Conservation (phyloP, 2,329 filamentous ascomycete species). For the Sporothrix pseudoabietina region DNA sequence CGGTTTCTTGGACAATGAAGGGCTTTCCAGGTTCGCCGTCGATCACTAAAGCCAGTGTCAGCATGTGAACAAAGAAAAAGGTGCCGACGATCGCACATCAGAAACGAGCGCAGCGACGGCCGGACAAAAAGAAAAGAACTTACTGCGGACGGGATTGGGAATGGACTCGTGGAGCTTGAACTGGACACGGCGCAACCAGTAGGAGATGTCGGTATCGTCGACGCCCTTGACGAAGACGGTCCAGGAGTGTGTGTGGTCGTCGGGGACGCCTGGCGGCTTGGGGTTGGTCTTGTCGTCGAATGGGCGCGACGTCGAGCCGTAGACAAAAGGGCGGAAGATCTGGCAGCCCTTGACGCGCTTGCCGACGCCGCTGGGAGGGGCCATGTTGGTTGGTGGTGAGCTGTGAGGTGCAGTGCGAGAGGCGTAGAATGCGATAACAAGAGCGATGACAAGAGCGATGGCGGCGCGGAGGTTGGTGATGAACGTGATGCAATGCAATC, state of each 20-base stretch:
- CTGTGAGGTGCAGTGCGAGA: neutral
- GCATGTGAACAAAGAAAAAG: neutral
- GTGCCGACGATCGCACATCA: neutral
- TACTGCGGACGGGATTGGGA: constrained; percentile 81
- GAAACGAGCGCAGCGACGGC: constrained; percentile 2
- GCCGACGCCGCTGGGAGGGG: constrained; percentile 58
- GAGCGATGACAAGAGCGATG: neutral
- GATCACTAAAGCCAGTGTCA: constrained; percentile 50
- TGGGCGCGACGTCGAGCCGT: constrained; percentile 76
- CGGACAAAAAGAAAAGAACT: constrained; percentile 36
- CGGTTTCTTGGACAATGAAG: constrained; percentile 87
- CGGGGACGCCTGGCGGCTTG: constrained; percentile 72
- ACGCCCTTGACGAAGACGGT: constrained; percentile 89
- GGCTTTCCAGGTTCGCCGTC: constrained; percentile 69
- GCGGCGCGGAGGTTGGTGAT: neutral
- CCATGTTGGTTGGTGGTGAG: constrained; percentile 48
- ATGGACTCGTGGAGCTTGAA: constrained; percentile 99
- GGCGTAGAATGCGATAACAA: neutral
- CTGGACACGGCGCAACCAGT: constrained; percentile 95
- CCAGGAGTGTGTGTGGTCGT: constrained; percentile 97
- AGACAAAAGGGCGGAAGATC: constrained; percentile 67
- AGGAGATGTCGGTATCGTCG: constrained; percentile 86
- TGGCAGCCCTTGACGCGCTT: constrained; percentile 68
- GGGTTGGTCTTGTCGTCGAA: constrained; percentile 79
- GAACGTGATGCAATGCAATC: neutral